A percentile compares a stretch with the other conserved stretches of the same genome.
These are phyloP conservation scores for Saccharum spontaneum DNA, from an alignment of 176 grass and related monocot species.

Conservation along the genomic window DNA sequence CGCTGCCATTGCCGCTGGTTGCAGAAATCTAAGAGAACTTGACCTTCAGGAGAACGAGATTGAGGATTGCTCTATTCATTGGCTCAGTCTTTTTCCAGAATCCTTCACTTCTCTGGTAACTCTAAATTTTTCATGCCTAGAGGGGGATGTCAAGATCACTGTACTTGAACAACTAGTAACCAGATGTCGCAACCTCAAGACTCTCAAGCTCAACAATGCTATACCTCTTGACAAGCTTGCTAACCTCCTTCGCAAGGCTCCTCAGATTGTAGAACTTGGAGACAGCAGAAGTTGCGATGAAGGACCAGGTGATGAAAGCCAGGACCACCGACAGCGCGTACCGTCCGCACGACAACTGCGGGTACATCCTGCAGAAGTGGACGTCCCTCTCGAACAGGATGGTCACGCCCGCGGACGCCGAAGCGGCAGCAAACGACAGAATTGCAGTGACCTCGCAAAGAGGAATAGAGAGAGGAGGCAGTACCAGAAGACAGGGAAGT, in stretches of 20 bases:
- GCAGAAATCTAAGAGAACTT: slow-evolving; percentile 67
- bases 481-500: no score
- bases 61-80: slow-evolving; percentile 57
- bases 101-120: slow-evolving; percentile 62
- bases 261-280: slow-evolving; percentile 58
- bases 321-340: no score
- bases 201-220: slow-evolving; percentile 59
- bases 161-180: slow-evolving; percentile 59
- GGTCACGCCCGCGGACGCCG: no score
- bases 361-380: no score
- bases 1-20: slow-evolving; percentile 61
- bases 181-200: slow-evolving; percentile 69
- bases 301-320: no score
- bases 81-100: slow-evolving; percentile 63
- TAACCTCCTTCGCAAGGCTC: slow-evolving; percentile 46
- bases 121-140: slow-evolving; percentile 69
- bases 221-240: slow-evolving; percentile 65
- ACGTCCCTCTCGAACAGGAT: no score
- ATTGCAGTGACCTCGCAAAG: no score
- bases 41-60: slow-evolving; percentile 66
- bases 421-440: no score
- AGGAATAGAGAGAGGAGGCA: no score
- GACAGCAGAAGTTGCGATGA: no score
- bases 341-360: no score
- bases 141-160: slow-evolving; percentile 55